These are phyloP conservation scores for Termitomyces sp. DNA, from an alignment of 768 basidiomycete genomes.

Conservation along the genomic window DNA sequence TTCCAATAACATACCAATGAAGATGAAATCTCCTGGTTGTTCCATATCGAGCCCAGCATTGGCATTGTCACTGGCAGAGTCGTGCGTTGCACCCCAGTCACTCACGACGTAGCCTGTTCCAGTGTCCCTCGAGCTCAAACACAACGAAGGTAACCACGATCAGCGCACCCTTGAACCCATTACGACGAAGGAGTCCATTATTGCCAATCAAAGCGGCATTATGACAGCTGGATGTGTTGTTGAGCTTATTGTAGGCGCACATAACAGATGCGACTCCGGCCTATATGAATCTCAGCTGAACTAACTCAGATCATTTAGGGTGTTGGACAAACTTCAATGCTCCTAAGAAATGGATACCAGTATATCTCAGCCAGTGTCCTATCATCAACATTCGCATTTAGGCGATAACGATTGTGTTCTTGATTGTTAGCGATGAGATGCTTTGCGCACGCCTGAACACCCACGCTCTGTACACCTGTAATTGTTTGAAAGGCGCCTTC, in stretches of 20 bases:
- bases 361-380: constrained; percentile 54
- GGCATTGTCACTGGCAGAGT: constrained; percentile 42
- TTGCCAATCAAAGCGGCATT: constrained; percentile 47
- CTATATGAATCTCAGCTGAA: constrained; percentile 19
- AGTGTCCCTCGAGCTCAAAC: background rate
- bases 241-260: constrained; percentile 54
- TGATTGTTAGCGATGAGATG: constrained; percentile 50
- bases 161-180: constrained; percentile 40
- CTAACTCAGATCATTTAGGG: background rate
- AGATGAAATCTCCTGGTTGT: constrained; percentile 46
- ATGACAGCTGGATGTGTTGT: constrained; percentile 64
- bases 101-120: constrained; percentile 43
- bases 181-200: constrained; percentile 33
- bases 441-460: constrained; percentile 59
- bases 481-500: constrained; percentile 60
- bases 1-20: constrained; percentile 32
- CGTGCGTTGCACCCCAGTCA: constrained; percentile 53
- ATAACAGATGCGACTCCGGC: constrained; percentile 50
- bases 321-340: constrained; percentile 37
- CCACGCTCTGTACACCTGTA: constrained; percentile 54
- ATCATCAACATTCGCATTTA: constrained; percentile 50
- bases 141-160: background rate
- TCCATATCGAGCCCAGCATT: constrained; percentile 51
- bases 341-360: constrained; percentile 47
- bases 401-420: constrained; percentile 49